phyloP scores from a whole-genome alignment of 345 rosid species.

The Eucalyptus virginea region DNA sequence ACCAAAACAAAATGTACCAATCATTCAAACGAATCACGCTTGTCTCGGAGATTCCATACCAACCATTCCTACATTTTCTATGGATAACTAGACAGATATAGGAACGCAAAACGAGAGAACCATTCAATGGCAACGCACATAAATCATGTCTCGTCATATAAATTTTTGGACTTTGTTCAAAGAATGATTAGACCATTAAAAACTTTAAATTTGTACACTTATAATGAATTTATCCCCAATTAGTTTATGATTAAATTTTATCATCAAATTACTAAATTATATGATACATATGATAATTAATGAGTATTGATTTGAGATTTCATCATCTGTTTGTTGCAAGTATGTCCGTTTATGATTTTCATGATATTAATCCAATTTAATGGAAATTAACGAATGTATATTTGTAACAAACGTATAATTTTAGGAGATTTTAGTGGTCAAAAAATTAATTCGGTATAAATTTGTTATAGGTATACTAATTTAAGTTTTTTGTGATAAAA shows the following conservation, averaged over 20 bases:
- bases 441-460: no score
- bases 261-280: fast-evolving
- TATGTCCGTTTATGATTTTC: fast-evolving
- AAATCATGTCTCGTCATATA: not conserved
- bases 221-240: fast-evolving
- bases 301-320: no score
- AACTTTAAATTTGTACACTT: no score
- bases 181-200: not conserved
- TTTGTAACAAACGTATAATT: fast-evolving
- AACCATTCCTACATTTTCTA: not conserved
- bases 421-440: no score
- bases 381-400: no score
- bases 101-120: not conserved
- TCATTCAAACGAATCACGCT: not conserved
- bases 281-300: fast-evolving
- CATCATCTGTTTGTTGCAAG: fast-evolving
- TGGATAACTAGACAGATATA: not conserved
- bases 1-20: not conserved
- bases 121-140: not conserved
- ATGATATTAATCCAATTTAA: fast-evolving
- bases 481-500: no score
- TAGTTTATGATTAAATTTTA: fast-evolving
- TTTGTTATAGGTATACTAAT: fast-evolving
- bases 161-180: not conserved
- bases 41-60: not conserved